These are phyloP conservation scores for Aspergillus homomorphus DNA, from an alignment of 495 filamentous ascomycete species.

Conservation along the genomic window DNA sequence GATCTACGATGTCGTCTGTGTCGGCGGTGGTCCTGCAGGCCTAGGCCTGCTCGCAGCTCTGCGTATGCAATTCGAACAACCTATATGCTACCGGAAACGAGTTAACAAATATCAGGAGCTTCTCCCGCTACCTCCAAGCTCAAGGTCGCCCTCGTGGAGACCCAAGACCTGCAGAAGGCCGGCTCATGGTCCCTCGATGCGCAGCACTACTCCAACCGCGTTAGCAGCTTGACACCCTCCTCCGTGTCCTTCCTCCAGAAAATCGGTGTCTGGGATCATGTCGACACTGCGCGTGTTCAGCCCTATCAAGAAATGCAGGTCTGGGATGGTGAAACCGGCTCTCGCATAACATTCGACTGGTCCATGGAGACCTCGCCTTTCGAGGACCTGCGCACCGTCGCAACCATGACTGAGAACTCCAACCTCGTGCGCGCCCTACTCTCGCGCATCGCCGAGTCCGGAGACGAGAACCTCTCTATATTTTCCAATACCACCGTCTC, in stretches of 20 bases:
- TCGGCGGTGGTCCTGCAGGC: constrained; percentile 95
- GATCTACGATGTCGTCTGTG: constrained; percentile 91
- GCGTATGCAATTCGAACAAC: constrained; percentile 50
- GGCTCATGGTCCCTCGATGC: constrained; percentile 61
- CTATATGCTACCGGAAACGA: constrained; percentile 4
- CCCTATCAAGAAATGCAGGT: constrained; percentile 91
- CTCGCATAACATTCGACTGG: constrained; percentile 86
- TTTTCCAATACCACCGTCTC: constrained; percentile 75
- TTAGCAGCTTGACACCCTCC: constrained; percentile 86
- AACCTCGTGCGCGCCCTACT: constrained; percentile 80
- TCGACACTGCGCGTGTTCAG: constrained; percentile 69
- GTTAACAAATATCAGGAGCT: constrained; percentile 43
- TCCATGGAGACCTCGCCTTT: constrained; percentile 47
- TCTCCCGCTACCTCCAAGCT: constrained; percentile 72
- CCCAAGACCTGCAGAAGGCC: constrained; percentile 70
- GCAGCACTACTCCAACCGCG: constrained; percentile 82
- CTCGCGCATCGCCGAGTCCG: constrained; percentile 63
- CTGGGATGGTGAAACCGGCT: constrained; percentile 90
- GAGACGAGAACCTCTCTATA: constrained; percentile 56
- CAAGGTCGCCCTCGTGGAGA: constrained; percentile 85
- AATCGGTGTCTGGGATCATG: constrained; percentile 87
- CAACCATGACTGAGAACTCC: constrained; percentile 93
- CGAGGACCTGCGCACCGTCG: constrained; percentile 61
- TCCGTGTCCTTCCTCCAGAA: constrained; percentile 66
- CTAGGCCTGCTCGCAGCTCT: constrained; percentile 84